Evolutionary conservation across 192 early-diverging fungal genomes (phyloP), one percentile per base, ranked within the genome.

Genomic region (Coemansia sp.): DNA sequence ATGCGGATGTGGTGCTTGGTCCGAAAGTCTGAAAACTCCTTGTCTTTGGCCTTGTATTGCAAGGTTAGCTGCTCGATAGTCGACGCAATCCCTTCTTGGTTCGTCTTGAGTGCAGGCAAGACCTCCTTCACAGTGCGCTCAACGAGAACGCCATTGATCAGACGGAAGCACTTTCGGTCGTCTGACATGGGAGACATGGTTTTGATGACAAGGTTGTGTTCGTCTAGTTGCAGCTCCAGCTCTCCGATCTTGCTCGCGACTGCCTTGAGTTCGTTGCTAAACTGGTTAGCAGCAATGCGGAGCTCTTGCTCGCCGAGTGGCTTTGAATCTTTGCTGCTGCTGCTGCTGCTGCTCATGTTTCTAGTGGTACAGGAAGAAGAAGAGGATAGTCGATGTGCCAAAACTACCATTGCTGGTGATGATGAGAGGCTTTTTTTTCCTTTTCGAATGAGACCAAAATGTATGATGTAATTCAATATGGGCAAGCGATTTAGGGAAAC

Each of bases 91-190:
- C 92, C 93, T 24, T 93, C 91, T 68, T 88, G 86, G 85, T 96
- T 96, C 55, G 87, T 88, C 71, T 90, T 87, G 11, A 99, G 80
- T 7, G 91, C 90, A 22, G 97, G 97, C 34, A 97, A 74, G 8
- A 96, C 94, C 64, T 99, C 95, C 71, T 88, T 86, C 52, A 97
- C 91, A 3, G 95, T 95, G 27, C 95, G 90, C 71, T 99, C 93
- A 22, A 97, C 91, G 32, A 99, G 76, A 10, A 99, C 93, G 45
- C 97, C 97, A 61, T 93, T 92, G 50, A 99, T 89, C 69, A 99
- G 79, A 39, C 95, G 90, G 80, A 93, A 96, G 74, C 95, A 96
- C 79, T 95, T 96, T 60, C 97, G 91, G 58, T 90, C 89, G 50
- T 68, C 83, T 29, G 90, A 84, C 74, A 96, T 84, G 34, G 93